These are phyloP conservation scores for Suhomyces guaymorum DNA, from an alignment of 1,139 yeast species.

Conservation along the genomic window DNA sequence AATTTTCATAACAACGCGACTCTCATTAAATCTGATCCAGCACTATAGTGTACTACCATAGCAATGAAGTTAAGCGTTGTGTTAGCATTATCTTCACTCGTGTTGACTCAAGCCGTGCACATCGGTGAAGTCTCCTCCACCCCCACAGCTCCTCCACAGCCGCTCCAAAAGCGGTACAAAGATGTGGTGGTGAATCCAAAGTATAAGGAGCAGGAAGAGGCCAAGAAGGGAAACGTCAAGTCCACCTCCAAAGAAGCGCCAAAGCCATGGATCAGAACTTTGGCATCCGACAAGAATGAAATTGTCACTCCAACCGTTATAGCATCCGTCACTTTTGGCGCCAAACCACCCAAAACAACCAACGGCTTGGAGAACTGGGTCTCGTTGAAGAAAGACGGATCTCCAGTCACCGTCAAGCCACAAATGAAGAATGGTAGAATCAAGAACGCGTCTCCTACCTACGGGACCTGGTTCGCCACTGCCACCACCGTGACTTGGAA, in stretches of 20 bases:
- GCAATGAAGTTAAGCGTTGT: slow-evolving; percentile 12
- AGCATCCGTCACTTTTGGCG: slow-evolving; percentile 78
- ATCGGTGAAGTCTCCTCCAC: slow-evolving; percentile 4
- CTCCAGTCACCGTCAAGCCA: slow-evolving; percentile 79
- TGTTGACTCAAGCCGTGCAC: slow-evolving; percentile 6
- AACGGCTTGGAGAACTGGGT: slow-evolving; percentile 82
- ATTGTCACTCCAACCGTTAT: slow-evolving; percentile 80
- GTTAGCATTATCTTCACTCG: slow-evolving; percentile 9
- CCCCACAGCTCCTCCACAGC: slow-evolving; percentile 5
- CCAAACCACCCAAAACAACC: slow-evolving; percentile 66
- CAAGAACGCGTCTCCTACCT: slow-evolving; percentile 66
- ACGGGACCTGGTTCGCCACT: slow-evolving; percentile 74
- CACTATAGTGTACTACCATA: too few relatives aligned
- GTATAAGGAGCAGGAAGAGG: slow-evolving; percentile 34
- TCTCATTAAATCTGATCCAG: too few relatives aligned
- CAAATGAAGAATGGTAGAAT: slow-evolving; percentile 69
- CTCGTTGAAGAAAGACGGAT: slow-evolving; percentile 70
- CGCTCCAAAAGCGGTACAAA: slow-evolving; percentile 33
- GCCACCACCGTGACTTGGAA: slow-evolving; percentile 57
- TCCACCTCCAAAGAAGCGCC: slow-evolving; percentile 26
- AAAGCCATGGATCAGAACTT: slow-evolving; percentile 75
- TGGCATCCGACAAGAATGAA: slow-evolving; percentile 55
- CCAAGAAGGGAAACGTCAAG: slow-evolving; percentile 9
- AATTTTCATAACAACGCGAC: slow-evolving; percentile 12
- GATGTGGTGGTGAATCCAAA: slow-evolving; percentile 45